Base-by-base conservation (phyloP, 2,329 filamentous ascomycete genomes). In the Xylaria sp. region DNA sequence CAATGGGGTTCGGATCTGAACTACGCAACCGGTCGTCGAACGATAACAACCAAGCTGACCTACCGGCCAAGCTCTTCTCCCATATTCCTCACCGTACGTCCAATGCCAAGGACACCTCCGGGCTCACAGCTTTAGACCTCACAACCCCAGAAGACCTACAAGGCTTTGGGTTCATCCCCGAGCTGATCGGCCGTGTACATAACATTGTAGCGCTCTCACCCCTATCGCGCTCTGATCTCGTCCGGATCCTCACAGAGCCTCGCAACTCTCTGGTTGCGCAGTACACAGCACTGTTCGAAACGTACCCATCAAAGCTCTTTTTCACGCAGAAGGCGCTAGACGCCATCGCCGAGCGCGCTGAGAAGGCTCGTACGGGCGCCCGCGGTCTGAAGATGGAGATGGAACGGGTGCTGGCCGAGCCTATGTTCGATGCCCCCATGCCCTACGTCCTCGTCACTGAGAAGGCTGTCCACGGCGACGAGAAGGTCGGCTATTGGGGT, bases 141-240 rank as follows among this genome's bases (percentile, higher is more conserved):
- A 86, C 92, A 29, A 91, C 89, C 3, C 91, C 93, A 1, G 83
- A 87, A 11, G 92, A 97, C 73, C 82, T 97, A 1, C 93, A 96
- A 78, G 87, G 86, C 49, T 97, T 94, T 75, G 95, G 94, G 15
- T 93, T 97, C 76, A 97, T 97, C 61, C 94, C 94, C 0, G 94
- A 97, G 80, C 85, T 97, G n/a, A 91, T 98, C 60, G 96, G 96
- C n/a, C 92, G 96, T 20, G 89, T 99, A 54, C 95, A 97, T 59
- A 93, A 97, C 65, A 91, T 94, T 55, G 94, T 93, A 67, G 92
- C 96, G 0, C 86, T 99, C 0, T 90, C 92, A 15, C 90, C 93
- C 0, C 85, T 99, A 0, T 87, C 87, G 1, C 81, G 85, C 15
- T 76, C 84, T 27, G 87, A 90, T 66, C 88, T 99, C 13, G 89